These are phyloP conservation scores for Mycena venus DNA, from an alignment of 768 basidiomycete species.

Conservation along the genomic window DNA sequence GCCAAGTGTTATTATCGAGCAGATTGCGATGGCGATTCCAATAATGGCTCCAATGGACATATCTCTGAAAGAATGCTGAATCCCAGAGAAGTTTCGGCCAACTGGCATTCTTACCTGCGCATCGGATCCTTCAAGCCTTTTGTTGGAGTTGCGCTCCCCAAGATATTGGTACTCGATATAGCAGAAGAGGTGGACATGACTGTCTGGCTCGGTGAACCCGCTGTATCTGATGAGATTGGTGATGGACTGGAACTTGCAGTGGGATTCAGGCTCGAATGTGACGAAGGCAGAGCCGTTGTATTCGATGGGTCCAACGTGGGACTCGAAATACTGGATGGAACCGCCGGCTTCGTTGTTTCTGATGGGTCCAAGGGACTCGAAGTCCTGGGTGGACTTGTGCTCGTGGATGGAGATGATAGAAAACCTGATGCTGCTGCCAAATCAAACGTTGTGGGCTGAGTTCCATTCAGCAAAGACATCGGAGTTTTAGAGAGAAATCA, in stretches of 20 bases:
- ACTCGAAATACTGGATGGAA: too few relatives aligned
- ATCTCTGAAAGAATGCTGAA: constrained; percentile 1
- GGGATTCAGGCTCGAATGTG: background rate
- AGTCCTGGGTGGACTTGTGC: background rate
- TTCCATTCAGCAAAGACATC: constrained; percentile 1
- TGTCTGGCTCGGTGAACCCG: background rate
- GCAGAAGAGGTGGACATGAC: background rate
- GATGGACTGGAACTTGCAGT: background rate
- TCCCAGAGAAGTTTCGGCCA: background rate
- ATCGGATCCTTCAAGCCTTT: background rate
- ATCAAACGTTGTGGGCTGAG: constrained; percentile 11
- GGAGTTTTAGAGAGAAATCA: background rate
- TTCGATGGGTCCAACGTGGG: background rate
- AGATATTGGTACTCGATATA: background rate
- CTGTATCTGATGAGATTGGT: background rate
- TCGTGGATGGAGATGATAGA: background rate
- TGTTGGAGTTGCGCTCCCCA: background rate
- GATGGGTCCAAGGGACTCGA: background rate
- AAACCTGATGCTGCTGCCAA: constrained; percentile 10
- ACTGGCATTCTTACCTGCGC: background rate
- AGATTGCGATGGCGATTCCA: constrained; percentile 5
- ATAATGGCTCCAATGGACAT: background rate
- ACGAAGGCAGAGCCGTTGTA: background rate
- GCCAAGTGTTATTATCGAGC: background rate
- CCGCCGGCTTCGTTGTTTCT: too few relatives aligned